Conservation (phyloP, 495 filamentous ascomycete genomes). For the Trichoderma erinaceum region DNA sequence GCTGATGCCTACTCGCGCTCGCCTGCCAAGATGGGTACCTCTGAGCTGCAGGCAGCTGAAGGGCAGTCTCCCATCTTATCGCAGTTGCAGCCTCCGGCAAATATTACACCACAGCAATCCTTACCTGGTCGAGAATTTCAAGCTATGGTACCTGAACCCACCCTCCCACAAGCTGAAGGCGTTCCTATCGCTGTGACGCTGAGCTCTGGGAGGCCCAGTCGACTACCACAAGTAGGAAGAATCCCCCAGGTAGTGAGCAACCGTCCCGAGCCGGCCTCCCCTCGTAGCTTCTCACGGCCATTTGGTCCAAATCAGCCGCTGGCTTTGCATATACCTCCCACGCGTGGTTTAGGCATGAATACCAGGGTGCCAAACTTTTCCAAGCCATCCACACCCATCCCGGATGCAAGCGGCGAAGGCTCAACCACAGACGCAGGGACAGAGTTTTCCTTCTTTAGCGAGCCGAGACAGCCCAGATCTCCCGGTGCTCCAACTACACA, state of each 20-base stretch:
- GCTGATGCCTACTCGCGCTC: conserved; percentile 34
- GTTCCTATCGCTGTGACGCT: conserved; percentile 16
- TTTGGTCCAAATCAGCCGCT: not conserved
- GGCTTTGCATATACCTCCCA: conserved; percentile 33
- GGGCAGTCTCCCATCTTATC: not conserved
- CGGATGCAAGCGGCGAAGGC: conserved; percentile 28
- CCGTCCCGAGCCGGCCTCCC: conserved; percentile 60
- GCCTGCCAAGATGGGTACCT: not conserved
- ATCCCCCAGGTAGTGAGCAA: conserved; percentile 84
- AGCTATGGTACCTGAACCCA: not conserved
- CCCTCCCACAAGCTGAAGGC: not conserved
- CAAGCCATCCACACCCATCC: conserved; percentile 31
- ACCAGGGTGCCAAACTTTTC: not conserved
- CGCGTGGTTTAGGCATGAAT: not conserved
- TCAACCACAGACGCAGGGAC: conserved; percentile 20
- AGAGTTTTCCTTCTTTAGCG: conserved; percentile 19
- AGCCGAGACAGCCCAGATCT: conserved; percentile 26
- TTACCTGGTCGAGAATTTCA: not conserved
- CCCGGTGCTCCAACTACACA: conserved; percentile 27
- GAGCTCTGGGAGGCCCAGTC: conserved; percentile 31
- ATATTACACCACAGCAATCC: not conserved
- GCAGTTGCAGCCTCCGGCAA: not conserved
- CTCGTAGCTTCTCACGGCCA: conserved; percentile 81
- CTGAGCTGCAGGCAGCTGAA: conserved; percentile 3
- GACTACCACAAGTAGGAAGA: conserved; percentile 75